A percentile compares a stretch with the other conserved stretches of the same genome.
phyloP scores from a whole-genome alignment of 257 asterid species.

The Solanum lignicaule region DNA sequence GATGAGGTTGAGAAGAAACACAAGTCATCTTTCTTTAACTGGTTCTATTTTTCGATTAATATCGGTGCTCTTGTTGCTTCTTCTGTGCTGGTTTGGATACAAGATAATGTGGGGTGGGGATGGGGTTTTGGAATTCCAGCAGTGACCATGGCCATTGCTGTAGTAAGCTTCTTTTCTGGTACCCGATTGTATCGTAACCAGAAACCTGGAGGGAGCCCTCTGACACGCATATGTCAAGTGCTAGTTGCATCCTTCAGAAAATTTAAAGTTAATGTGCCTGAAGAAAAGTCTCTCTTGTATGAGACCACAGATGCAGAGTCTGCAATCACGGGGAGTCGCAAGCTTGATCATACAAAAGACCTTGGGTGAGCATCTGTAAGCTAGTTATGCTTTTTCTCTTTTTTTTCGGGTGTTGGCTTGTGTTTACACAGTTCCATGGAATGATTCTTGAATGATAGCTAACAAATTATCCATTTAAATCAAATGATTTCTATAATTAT shows the following conservation, averaged over 20 bases:
- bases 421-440: background rate
- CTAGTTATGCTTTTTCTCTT: background rate
- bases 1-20: slow-evolving; percentile 51
- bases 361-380: slow-evolving; percentile 21
- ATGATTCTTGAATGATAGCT: background rate
- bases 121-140: slow-evolving; percentile 76
- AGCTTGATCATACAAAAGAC: slow-evolving; percentile 40
- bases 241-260: slow-evolving; percentile 54
- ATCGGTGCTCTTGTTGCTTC: slow-evolving; percentile 51
- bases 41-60: slow-evolving; percentile 61
- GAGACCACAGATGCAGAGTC: slow-evolving; percentile 41
- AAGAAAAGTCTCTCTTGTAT: slow-evolving; percentile 29
- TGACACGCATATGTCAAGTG: slow-evolving; percentile 54
- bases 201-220: slow-evolving; percentile 70
- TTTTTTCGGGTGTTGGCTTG: background rate
- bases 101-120: slow-evolving; percentile 54
- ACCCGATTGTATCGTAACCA: slow-evolving; percentile 53
- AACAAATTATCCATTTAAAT: background rate
- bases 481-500: background rate
- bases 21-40: slow-evolving; percentile 53
- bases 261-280: slow-evolving; percentile 27
- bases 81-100: slow-evolving; percentile 49
- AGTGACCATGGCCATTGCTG: slow-evolving; percentile 49
- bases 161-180: slow-evolving; percentile 49
- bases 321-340: slow-evolving; percentile 46